Conservation (phyloP, 345 rosid genomes). For the Psidium guajava region DNA sequence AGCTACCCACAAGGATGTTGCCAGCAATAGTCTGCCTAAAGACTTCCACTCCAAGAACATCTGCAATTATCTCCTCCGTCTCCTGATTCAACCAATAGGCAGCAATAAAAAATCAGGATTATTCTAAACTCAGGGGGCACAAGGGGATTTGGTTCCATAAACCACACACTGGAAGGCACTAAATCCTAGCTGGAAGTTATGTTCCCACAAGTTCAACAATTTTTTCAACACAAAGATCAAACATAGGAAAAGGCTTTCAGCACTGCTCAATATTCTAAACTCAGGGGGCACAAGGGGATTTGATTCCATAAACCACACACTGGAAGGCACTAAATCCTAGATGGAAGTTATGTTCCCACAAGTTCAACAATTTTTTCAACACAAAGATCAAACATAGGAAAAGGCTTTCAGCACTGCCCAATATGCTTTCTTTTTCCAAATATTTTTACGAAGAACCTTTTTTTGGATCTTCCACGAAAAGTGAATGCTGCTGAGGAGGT, state of each 20-base stretch:
- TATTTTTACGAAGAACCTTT: too few relatives aligned
- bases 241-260: too few relatives aligned
- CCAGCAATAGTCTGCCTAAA: conserved; percentile 94
- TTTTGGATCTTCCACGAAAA: not conserved
- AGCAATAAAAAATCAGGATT: not conserved
- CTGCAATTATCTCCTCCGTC: conserved; percentile 86
- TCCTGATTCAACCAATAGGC: conserved; percentile 22
- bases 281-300: not conserved
- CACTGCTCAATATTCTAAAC: too few relatives aligned
- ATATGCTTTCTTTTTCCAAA: too few relatives aligned
- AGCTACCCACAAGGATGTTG: conserved; percentile 90
- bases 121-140: not conserved
- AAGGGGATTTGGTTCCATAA: not conserved
- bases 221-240: not conserved
- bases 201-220: not conserved
- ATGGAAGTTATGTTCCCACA: not conserved
- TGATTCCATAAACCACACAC: not conserved
- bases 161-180: not conserved
- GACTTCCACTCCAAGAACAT: conserved; percentile 96
- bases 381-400: not conserved
- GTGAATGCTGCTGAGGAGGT: not conserved
- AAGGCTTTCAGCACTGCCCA: too few relatives aligned
- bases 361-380: not conserved
- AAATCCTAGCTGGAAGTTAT: not conserved
- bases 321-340: not conserved